Base-by-base conservation (phyloP, 768 basidiomycete species). In the Russula abietina region DNA sequence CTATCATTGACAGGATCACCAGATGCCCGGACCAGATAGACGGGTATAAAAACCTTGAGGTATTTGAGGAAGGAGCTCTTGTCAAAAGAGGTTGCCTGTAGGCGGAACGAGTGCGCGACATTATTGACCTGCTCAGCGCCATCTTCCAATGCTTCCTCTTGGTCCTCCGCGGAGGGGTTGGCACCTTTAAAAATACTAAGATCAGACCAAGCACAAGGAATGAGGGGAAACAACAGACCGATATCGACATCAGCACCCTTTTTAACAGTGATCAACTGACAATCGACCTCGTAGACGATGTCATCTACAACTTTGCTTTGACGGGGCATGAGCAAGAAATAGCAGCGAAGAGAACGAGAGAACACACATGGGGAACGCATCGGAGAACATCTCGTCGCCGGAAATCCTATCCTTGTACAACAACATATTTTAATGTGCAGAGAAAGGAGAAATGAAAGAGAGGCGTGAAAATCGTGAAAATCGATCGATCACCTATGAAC, bases 111-210 rank as follows among this genome's bases (percentile, higher is more conserved):
- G 79, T 92, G 77, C 56, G 86, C 85, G 67, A 98, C 81, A 75
- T 98, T 93, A 87, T 94, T 98, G 72, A 96, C 88, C 61, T 78
- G 78, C 16, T 55, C 5, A n/a, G 83, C 79, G 65, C 90, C 91
- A 0, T 90, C 89, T 73, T 93, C 95, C 59, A 95, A 73, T 30
- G 78, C 79, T 59, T 98, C 97, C 0, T 84, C 86, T 52, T 77
- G 77, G 57, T 97, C 96, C 77, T 98, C 96, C 7, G 86, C 78
- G 50, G 95, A 98, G 45, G 95, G 89, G 76, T 98, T 96, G 61
- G 89, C 93, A 73, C 95, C 93, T 94, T 59, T 38, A 46, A 5
- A 41, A 39, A 52, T 33, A 3, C 22, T 26, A 38, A 33, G 55
- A 50, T 36, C 14, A 22, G 50, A 41, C 45, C 33, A 59, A 57